Percentiles rank a stretch among this genome's conserved stretches.
These are phyloP conservation scores for Irpex sp. DNA, from an alignment of 1,284 basidiomycete genomes.

Conservation along the genomic window DNA sequence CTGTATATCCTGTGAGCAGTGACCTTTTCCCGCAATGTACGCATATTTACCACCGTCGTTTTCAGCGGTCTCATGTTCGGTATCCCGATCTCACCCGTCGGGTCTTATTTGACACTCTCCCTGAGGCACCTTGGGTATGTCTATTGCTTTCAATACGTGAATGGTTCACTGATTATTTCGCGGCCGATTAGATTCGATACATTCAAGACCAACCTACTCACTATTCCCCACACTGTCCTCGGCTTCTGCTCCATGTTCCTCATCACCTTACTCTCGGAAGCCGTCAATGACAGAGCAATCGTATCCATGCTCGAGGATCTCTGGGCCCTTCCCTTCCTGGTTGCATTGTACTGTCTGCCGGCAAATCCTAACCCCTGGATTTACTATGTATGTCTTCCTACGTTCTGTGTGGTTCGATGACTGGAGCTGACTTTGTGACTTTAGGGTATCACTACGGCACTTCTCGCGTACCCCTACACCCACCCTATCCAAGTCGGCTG, in stretches of 20 bases:
- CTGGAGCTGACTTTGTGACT: neutral
- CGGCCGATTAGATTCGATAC: constrained; percentile 27
- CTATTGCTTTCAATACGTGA: neutral
- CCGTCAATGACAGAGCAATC: constrained; percentile 40
- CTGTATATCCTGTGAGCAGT: constrained; percentile 8
- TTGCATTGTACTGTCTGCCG: constrained; percentile 45
- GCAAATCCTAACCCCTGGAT: constrained; percentile 44
- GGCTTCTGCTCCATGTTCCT: constrained; percentile 41
- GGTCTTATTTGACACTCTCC: constrained; percentile 52
- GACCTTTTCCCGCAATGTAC: constrained; percentile 35
- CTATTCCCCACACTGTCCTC: constrained; percentile 31
- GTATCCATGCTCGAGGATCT: constrained; percentile 46
- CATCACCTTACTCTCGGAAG: constrained; percentile 43
- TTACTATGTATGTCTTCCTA: constrained; percentile 34
- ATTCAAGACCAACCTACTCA: constrained; percentile 30
- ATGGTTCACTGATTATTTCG: neutral
- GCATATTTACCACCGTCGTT: constrained; percentile 28
- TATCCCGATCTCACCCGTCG: constrained; percentile 24
- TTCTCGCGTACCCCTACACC: constrained; percentile 32
- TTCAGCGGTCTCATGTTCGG: constrained; percentile 22
- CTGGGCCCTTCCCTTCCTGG: constrained; percentile 50
- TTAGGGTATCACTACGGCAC: constrained; percentile 26
- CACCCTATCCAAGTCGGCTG: constrained; percentile 45
- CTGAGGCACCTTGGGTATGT: constrained; percentile 48
- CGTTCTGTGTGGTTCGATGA: no score